phyloP scores from a whole-genome alignment of 2,329 filamentous ascomycete genomes.

The Calonectria montana region DNA sequence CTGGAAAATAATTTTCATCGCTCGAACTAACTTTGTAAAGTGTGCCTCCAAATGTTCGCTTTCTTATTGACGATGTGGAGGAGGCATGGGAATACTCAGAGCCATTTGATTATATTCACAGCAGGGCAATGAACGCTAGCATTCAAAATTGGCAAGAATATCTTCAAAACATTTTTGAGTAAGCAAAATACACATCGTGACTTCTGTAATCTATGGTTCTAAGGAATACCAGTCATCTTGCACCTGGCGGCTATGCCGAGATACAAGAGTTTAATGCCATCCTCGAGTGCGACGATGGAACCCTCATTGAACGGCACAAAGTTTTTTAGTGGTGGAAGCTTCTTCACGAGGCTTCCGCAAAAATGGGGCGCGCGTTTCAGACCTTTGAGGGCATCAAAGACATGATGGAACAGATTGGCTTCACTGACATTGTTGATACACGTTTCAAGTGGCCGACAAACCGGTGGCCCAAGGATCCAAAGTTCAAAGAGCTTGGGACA shows the following conservation, averaged over 20 bases:
- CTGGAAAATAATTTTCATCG: too few species aligned
- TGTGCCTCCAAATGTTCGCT: conserved; percentile 11
- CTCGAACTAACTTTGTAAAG: neutral
- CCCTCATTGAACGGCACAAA: conserved; percentile 28
- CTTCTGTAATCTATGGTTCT: neutral
- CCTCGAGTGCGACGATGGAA: conserved; percentile 30
- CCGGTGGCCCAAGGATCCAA: conserved; percentile 61
- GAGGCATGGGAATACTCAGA: neutral
- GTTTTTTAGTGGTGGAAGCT: conserved; percentile 41
- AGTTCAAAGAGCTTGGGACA: conserved; percentile 61
- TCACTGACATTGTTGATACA: conserved; percentile 59
- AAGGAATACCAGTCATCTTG: conserved; percentile 22
- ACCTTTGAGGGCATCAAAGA: conserved; percentile 36
- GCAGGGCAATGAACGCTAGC: conserved; percentile 6
- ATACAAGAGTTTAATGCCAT: conserved; percentile 34
- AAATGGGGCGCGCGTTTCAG: conserved; percentile 42
- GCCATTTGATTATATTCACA: conserved; percentile 13
- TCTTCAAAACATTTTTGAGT: conserved; percentile 3
- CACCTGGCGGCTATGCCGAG: conserved; percentile 32
- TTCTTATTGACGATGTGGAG: conserved; percentile 17
- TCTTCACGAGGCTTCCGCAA: conserved; percentile 42
- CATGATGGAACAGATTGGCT: conserved; percentile 60
- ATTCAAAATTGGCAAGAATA: neutral
- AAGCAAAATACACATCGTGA: neutral
- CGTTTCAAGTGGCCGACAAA: conserved; percentile 61